Evolutionary conservation across 1,139 yeast genomes (phyloP).

Genomic region (Suhomyces panamericanus): DNA sequence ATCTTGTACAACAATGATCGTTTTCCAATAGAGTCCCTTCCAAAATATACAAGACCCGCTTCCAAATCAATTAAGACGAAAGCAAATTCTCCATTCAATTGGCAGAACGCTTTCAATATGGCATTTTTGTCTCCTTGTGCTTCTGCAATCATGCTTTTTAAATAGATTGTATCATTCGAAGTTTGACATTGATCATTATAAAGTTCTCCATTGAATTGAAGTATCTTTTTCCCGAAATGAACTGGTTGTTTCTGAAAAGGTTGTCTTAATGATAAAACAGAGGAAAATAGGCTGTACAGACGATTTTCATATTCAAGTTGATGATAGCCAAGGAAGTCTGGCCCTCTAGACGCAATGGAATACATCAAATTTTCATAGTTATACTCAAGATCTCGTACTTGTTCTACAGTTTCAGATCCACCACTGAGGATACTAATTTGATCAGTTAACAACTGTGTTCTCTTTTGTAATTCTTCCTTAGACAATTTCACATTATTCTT

Average conservation of each 20-base stretch:
- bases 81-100: slow-evolving; percentile 81
- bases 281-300: slow-evolving; percentile 49
- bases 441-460: slow-evolving; percentile 4
- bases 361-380: slow-evolving; percentile 8
- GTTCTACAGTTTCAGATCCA: neutral
- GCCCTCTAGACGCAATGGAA: slow-evolving; percentile 23
- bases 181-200: slow-evolving; percentile 56
- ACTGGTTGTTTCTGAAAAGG: slow-evolving; percentile 79
- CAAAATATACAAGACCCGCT: slow-evolving; percentile 58
- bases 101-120: slow-evolving; percentile 33
- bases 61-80: slow-evolving; percentile 47
- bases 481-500: slow-evolving; percentile 33
- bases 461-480: slow-evolving; percentile 16
- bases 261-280: slow-evolving; percentile 74
- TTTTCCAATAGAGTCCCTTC: slow-evolving; percentile 81
- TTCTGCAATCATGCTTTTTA: slow-evolving; percentile 18
- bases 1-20: slow-evolving; percentile 62
- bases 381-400: neutral
- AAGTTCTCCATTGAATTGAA: slow-evolving; percentile 89
- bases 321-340: slow-evolving; percentile 19
- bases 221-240: slow-evolving; percentile 23
- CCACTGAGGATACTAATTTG: slow-evolving; percentile 8
- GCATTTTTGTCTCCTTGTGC: slow-evolving; percentile 24
- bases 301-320: slow-evolving; percentile 13
- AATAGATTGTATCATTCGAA: slow-evolving; percentile 38